phyloP scores from a whole-genome alignment of 805 yeast species.

The Candida pseudoglaebosa region DNA sequence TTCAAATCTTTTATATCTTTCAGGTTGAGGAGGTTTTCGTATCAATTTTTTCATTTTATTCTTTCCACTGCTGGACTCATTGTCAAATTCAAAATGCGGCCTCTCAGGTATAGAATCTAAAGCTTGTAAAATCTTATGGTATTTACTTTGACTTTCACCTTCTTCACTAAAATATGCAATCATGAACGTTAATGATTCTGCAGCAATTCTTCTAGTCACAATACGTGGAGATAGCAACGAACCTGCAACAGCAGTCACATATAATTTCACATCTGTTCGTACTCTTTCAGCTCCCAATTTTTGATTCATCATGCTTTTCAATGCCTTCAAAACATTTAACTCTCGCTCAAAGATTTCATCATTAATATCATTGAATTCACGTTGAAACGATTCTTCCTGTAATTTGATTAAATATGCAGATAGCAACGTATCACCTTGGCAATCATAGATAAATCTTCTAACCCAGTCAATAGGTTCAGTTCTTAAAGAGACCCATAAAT shows the following conservation, averaged over 20 bases:
- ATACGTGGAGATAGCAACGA: constrained; percentile 73
- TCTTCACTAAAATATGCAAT: constrained; percentile 34
- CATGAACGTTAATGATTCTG: constrained; percentile 62
- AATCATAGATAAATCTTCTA: constrained; percentile 57
- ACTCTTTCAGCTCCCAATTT: constrained; percentile 60
- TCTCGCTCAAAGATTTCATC: constrained; percentile 65
- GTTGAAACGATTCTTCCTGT: constrained; percentile 41
- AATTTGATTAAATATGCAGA: constrained; percentile 52
- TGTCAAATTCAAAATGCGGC: constrained; percentile 38
- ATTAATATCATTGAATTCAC: constrained; percentile 35
- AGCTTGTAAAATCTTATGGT: constrained; percentile 53
- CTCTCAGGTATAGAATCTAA: constrained; percentile 41
- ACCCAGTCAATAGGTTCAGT: constrained; percentile 89
- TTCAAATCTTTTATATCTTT: constrained; percentile 50
- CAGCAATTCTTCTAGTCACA: constrained; percentile 71
- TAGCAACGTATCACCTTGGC: constrained; percentile 79
- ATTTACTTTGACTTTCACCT: constrained; percentile 38
- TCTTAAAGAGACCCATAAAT: constrained; percentile 85
- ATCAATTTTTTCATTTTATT: constrained; percentile 20
- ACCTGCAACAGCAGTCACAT: constrained; percentile 60
- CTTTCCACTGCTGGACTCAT: constrained; percentile 5
- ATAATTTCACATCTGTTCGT: constrained; percentile 36
- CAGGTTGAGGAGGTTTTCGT: constrained; percentile 33
- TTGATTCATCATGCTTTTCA: constrained; percentile 68
- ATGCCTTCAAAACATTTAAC: constrained; percentile 68